Evolutionary conservation across 805 yeast species (phyloP), one percentile per base, ranked within the genome.

Genomic region (Kodamaea leandrae): DNA sequence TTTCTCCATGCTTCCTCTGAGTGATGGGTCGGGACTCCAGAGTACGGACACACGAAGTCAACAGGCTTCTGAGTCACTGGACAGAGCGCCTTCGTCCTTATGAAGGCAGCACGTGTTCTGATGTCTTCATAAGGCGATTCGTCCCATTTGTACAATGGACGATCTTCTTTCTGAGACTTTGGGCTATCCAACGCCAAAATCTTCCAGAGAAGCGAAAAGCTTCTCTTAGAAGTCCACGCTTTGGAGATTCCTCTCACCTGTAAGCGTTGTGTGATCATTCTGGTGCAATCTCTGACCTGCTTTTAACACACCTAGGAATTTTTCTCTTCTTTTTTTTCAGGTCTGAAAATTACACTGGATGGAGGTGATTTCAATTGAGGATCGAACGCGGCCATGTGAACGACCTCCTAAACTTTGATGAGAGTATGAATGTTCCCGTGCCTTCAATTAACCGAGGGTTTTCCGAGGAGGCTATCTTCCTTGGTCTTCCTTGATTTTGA

Each of bases 21-120:
- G 58, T 87, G 95, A 61, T 93, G 99, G 3, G 99, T 93, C 17
- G 99, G 99, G 37, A 93, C 89, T 2, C 99, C 99, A 4, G 96
- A 86, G 42, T 77, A 68, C 1, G 99, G 99, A 66, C 98, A 93
- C 2, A 90, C 86, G 61, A 74, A 93, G 50, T 83, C 74, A 44
- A 93, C 86, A 34, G 84, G 83, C 48, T 81, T 76, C 14, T 80
- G 73, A 0, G 97, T 90, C 9, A 90, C 93, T 0, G 97, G 98
- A 61, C 98, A 91, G 55, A 78, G 77, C 8, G 96, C 96, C 46
- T 82, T 74, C 4, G 95, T 83, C 58, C 90, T 77, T 47, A 91
- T 93, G 43, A 82, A 79, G 15, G 96, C 96, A 1, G 98, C 97
- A 46, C 97, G 76, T 50, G 87, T 84, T 49, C 98, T 77, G 44